Evolutionary conservation across 2,329 filamentous ascomycete genomes (phyloP).

Genomic region (Xylaria sp.): DNA sequence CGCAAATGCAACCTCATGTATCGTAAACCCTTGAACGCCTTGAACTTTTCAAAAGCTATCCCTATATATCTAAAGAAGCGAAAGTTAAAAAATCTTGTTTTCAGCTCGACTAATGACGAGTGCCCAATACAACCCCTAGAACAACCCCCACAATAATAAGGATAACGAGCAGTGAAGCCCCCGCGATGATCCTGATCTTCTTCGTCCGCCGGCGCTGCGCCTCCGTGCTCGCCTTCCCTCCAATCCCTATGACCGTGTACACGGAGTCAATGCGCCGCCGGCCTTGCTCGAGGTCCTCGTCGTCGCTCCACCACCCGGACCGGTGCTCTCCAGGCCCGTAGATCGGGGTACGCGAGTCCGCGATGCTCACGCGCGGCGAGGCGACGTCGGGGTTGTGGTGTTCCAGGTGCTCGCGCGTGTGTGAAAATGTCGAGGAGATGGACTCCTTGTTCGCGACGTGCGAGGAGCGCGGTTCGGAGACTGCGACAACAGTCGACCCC

Average conservation of each 20-base stretch:
- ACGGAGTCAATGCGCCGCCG: constrained; percentile 11
- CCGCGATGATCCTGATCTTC: constrained; percentile 35
- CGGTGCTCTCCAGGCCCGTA: constrained; percentile 29
- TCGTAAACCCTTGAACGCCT: constrained; percentile 10
- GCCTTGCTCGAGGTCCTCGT: constrained; percentile 28
- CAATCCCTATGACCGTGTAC: constrained; percentile 19
- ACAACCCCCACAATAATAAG: constrained; percentile 39
- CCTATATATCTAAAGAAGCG: too few relatives aligned
- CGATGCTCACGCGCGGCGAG: constrained; percentile 28
- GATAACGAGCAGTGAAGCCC: constrained; percentile 30
- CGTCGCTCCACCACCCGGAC: constrained; percentile 38
- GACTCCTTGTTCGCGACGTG: constrained; percentile 32
- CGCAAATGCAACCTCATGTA: constrained; percentile 10
- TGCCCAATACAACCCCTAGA: constrained; percentile 38
- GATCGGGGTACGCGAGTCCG: constrained; percentile 34
- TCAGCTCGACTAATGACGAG: not conserved
- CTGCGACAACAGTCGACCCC: constrained; percentile 10
- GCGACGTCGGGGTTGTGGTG: not conserved
- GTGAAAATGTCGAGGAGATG: constrained; percentile 13
- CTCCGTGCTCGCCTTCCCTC: constrained; percentile 23
- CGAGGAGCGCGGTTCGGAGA: not conserved
- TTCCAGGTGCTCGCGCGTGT: not conserved
- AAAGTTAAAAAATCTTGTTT: too few relatives aligned
- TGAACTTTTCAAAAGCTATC: too few relatives aligned
- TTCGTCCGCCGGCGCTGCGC: constrained; percentile 28